phyloP scores from a whole-genome alignment of 192 early-diverging fungal species.

The Jimgerdemannia lactiflua region DNA sequence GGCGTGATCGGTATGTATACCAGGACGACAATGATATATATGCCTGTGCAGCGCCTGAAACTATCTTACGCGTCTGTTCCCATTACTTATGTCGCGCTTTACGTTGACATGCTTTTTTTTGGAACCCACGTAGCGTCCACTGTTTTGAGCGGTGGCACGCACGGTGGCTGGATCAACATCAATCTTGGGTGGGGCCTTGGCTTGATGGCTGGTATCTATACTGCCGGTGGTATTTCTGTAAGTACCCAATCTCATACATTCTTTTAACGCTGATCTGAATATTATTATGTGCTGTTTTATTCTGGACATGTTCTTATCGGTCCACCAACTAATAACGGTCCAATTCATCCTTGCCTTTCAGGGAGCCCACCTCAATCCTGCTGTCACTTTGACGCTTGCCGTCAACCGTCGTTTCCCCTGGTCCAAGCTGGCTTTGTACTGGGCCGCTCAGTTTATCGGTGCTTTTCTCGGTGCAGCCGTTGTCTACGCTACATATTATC shows the following conservation, averaged over 20 bases:
- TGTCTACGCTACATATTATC: constrained; percentile 59
- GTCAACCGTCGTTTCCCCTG: constrained; percentile 67
- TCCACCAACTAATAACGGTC: not conserved
- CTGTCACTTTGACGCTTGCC: constrained; percentile 66
- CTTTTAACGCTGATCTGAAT: constrained; percentile 7
- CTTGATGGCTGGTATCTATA: constrained; percentile 57
- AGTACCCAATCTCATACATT: constrained; percentile 2
- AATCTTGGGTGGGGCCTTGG: constrained; percentile 65
- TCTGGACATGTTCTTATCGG: constrained; percentile 2
- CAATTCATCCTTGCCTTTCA: constrained; percentile 12
- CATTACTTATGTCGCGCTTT: too few relatives aligned
- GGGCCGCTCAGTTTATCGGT: constrained; percentile 63
- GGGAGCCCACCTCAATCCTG: constrained; percentile 80
- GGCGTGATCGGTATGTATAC: constrained; percentile 52
- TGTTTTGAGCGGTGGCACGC: constrained; percentile 18
- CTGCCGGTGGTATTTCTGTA: constrained; percentile 56
- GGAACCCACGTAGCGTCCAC: not conserved
- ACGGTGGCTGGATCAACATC: constrained; percentile 46
- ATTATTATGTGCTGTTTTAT: not conserved
- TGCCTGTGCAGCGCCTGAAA: too few relatives aligned
- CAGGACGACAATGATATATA: not conserved
- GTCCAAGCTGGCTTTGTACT: constrained; percentile 64
- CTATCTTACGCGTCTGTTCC: too few relatives aligned
- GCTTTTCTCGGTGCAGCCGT: constrained; percentile 71
- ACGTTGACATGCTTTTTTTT: not conserved